A percentile compares a stretch with the other conserved stretches of the same genome.
Evolutionary conservation across 169 alveolate genomes (phyloP).

Genomic region (Plasmodium reichenowi): DNA sequence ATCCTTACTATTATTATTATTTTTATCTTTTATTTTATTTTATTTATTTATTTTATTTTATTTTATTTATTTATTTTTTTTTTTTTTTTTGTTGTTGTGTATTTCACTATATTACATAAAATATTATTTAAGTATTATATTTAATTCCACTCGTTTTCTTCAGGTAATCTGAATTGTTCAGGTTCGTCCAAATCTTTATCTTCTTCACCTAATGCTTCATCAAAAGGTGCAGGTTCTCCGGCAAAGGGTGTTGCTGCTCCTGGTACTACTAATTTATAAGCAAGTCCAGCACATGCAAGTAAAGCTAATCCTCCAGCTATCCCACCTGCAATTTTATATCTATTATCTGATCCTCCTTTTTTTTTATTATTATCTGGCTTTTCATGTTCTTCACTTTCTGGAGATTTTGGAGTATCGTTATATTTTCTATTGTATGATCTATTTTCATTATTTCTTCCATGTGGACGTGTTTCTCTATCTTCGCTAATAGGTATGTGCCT

Average conservation of each 20-base stretch:
- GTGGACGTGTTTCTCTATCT: conserved; percentile 7
- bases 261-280: conserved; percentile 29
- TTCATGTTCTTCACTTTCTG: background rate
- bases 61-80: background rate
- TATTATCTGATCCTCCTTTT: conserved; percentile 15
- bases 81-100: background rate
- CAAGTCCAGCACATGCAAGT: conserved; percentile 51
- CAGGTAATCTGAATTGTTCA: conserved; percentile 75
- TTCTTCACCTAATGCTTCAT: conserved; percentile 56
- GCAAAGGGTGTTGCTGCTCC: conserved; percentile 26
- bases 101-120: background rate
- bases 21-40: background rate
- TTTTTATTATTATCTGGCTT: background rate
- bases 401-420: background rate
- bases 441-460: background rate
- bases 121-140: background rate
- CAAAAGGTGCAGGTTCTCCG: conserved; percentile 50
- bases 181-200: conserved; percentile 29
- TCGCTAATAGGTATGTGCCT: background rate
- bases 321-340: conserved; percentile 75
- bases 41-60: background rate
- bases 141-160: conserved; percentile 74
- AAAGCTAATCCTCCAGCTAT: conserved; percentile 63
- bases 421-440: background rate
- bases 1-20: too few species aligned